Conservation (phyloP, 805 yeast species). For the Zygosaccharomyces bailii region DNA sequence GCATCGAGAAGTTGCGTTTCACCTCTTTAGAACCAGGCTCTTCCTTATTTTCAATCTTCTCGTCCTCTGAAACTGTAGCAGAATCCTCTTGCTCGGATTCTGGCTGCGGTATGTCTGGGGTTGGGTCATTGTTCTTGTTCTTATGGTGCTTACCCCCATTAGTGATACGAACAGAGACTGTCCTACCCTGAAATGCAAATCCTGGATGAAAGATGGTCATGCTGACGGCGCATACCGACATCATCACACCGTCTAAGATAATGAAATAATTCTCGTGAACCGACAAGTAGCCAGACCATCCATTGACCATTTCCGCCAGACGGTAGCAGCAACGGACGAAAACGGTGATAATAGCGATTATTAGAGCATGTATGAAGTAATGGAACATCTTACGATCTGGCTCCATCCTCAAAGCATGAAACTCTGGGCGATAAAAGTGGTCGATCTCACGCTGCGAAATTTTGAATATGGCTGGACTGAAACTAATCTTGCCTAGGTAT, state of each 20-base stretch:
- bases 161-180: conserved; percentile 25
- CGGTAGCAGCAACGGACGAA: conserved; percentile 71
- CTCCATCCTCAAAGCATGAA: conserved; percentile 27
- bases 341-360: conserved; percentile 50
- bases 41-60: neutral
- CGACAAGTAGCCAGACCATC: conserved; percentile 64
- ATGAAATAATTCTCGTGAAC: conserved; percentile 57
- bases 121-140: neutral
- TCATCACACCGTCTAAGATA: conserved; percentile 60
- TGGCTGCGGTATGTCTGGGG: conserved; percentile 2
- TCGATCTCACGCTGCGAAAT: conserved; percentile 23
- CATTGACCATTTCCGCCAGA: conserved; percentile 62
- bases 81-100: conserved; percentile 6
- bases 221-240: conserved; percentile 45
- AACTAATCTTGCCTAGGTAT: conserved; percentile 21
- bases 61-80: conserved; percentile 5
- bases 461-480: conserved; percentile 15
- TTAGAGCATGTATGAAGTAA: conserved; percentile 44
- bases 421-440: conserved; percentile 29
- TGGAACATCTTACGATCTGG: conserved; percentile 37
- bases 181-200: conserved; percentile 42
- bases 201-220: conserved; percentile 65
- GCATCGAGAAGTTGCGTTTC: conserved; percentile 5
- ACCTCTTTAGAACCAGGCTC: neutral
- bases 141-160: conserved; percentile 9